Evolutionary conservation across 352 stramenopile species (phyloP).

Genomic region (Globisporangium solare): DNA sequence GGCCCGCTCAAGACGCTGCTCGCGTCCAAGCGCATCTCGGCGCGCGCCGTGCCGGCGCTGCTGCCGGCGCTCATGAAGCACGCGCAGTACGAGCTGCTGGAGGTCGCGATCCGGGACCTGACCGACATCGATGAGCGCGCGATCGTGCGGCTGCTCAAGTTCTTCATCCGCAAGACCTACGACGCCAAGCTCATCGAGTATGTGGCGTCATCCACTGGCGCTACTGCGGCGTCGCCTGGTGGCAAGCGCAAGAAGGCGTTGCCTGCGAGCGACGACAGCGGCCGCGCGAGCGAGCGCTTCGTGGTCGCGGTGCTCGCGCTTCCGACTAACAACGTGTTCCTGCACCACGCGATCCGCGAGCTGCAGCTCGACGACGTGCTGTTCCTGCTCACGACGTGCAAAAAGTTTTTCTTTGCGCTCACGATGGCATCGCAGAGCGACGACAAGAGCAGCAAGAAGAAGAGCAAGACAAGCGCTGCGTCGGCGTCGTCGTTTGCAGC

Average conservation of each 20-base stretch:
- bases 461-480: conserved; percentile 14
- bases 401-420: conserved; percentile 57
- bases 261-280: too few species aligned
- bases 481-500: conserved; percentile 18
- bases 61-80: conserved; percentile 62
- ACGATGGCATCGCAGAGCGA: conserved; percentile 21
- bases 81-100: conserved; percentile 59
- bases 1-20: conserved; percentile 44
- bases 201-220: conserved; percentile 14
- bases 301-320: conserved; percentile 47
- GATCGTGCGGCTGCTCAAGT: conserved; percentile 66
- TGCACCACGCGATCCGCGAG: conserved; percentile 70
- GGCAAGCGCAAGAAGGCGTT: conserved; percentile 25
- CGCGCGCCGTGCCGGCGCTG: conserved; percentile 54
- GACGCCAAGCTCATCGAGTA: conserved; percentile 32
- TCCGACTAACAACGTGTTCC: conserved; percentile 69
- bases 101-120: conserved; percentile 57
- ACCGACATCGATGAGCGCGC: conserved; percentile 76
- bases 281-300: conserved; percentile 38
- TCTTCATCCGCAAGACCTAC: conserved; percentile 63
- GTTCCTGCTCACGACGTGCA: conserved; percentile 60
- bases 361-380: conserved; percentile 68
- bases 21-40: conserved; percentile 51
- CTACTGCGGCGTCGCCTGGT: neutral
- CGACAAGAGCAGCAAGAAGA: conserved; percentile 1